Percentiles rank a stretch among this genome's conserved stretches.
Conservation (phyloP, 345 rosid species). For the Carallia brachiata region DNA sequence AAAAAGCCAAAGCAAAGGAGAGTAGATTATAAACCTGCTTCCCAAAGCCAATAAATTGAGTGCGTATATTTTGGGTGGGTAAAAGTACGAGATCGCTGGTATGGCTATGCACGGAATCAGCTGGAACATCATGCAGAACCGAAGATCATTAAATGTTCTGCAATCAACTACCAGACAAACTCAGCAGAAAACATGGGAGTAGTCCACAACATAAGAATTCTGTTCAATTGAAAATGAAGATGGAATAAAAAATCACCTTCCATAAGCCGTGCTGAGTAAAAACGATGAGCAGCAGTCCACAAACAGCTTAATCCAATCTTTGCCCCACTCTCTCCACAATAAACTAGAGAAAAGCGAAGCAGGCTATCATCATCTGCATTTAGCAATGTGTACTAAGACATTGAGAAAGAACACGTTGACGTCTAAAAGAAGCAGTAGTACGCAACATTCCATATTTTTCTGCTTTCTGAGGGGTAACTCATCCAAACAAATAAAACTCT, state of each 20-base stretch:
- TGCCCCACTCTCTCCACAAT: constrained; percentile 77
- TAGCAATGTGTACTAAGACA: constrained; percentile 20
- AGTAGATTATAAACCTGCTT: constrained; percentile 52
- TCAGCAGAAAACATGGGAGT: constrained; percentile 23
- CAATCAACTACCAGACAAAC: constrained; percentile 53
- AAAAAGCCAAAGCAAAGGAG: background rate
- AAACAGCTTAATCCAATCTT: constrained; percentile 56
- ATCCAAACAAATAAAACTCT: no score
- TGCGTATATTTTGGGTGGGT: constrained; percentile 65
- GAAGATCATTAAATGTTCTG: constrained; percentile 87
- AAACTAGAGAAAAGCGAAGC: constrained; percentile 80
- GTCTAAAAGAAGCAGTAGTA: background rate
- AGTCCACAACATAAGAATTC: constrained; percentile 1
- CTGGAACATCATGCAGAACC: constrained; percentile 75
- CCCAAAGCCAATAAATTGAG: constrained; percentile 71
- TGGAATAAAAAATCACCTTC: constrained; percentile 45
- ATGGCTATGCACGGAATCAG: constrained; percentile 62
- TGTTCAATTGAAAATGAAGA: background rate
- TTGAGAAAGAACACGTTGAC: background rate
- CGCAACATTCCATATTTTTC: background rate
- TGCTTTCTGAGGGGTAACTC: no score
- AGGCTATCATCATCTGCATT: constrained; percentile 85
- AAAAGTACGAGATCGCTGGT: constrained; percentile 51
- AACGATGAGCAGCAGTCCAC: constrained; percentile 47
- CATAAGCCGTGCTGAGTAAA: constrained; percentile 52